Percentiles rank a stretch among this genome's conserved stretches.
These are phyloP conservation scores for Dictyostelium purpureum DNA, from an alignment of 78 protist genomes.

Conservation along the genomic window DNA sequence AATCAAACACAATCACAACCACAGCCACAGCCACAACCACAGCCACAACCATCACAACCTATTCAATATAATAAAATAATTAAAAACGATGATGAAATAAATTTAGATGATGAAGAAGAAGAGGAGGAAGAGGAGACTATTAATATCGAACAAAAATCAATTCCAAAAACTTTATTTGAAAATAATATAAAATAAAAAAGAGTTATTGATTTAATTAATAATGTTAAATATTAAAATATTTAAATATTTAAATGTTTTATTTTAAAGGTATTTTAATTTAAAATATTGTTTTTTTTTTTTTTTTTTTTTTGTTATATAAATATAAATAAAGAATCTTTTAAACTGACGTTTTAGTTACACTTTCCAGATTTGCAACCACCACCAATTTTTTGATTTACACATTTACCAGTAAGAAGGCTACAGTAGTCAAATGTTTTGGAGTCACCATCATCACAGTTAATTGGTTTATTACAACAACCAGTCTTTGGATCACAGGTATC, in stretches of 20 bases:
- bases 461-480: constrained; percentile 1
- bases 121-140: constrained; percentile 26
- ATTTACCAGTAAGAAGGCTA: background rate
- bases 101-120: constrained; percentile 64
- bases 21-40: background rate
- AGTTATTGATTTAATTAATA: too few relatives aligned
- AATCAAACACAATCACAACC: background rate
- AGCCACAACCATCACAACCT: background rate
- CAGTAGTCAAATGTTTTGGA: constrained; percentile 36
- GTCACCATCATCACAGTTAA: constrained; percentile 48
- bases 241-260: too few relatives aligned
- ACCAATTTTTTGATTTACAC: background rate
- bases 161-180: constrained; percentile 40
- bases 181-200: constrained; percentile 9
- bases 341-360: too few relatives aligned
- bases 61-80: background rate
- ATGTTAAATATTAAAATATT: too few relatives aligned
- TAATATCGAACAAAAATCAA: constrained; percentile 31
- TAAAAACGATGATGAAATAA: constrained; percentile 65
- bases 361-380: constrained; percentile 12
- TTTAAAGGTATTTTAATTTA: too few relatives aligned
- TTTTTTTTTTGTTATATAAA: too few relatives aligned
- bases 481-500: constrained; percentile 19
- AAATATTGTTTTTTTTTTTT: too few relatives aligned
- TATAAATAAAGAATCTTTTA: too few relatives aligned